phyloP scores from a whole-genome alignment of 805 yeast genomes.

The Naumovozyma castellii region DNA sequence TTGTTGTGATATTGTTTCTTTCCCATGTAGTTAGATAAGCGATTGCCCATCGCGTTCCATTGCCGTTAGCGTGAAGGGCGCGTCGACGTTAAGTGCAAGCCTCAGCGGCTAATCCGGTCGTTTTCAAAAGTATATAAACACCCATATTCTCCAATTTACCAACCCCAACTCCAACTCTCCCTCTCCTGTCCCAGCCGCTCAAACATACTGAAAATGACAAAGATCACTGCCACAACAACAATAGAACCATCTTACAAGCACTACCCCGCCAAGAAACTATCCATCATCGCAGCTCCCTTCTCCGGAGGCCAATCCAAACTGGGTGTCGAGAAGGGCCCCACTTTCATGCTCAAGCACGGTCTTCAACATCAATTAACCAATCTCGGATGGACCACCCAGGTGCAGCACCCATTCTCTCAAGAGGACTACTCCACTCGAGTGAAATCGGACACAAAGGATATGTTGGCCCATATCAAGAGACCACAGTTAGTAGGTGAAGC shows the following conservation, averaged over 20 bases:
- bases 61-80: background rate
- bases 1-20: too few relatives aligned
- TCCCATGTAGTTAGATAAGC: too few relatives aligned
- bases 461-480: conserved; percentile 51
- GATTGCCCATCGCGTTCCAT: background rate
- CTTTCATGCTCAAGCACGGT: conserved; percentile 64
- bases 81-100: background rate
- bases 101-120: background rate
- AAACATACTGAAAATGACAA: background rate
- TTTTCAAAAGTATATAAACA: background rate
- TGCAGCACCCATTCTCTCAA: conserved; percentile 46
- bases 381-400: conserved; percentile 61
- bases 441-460: conserved; percentile 41
- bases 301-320: conserved; percentile 91
- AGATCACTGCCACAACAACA: background rate
- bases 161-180: too few relatives aligned
- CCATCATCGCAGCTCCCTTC: conserved; percentile 85
- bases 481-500: conserved; percentile 72
- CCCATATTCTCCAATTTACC: too few relatives aligned
- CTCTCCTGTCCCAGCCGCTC: too few relatives aligned
- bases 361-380: conserved; percentile 49
- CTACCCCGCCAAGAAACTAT: conserved; percentile 37
- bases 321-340: conserved; percentile 95
- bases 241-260: conserved; percentile 38
- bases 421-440: conserved; percentile 36